Evolutionary conservation across 495 filamentous ascomycete genomes (phyloP), one percentile per base, ranked within the genome.

Genomic region (Lentithecium fluviatile): DNA sequence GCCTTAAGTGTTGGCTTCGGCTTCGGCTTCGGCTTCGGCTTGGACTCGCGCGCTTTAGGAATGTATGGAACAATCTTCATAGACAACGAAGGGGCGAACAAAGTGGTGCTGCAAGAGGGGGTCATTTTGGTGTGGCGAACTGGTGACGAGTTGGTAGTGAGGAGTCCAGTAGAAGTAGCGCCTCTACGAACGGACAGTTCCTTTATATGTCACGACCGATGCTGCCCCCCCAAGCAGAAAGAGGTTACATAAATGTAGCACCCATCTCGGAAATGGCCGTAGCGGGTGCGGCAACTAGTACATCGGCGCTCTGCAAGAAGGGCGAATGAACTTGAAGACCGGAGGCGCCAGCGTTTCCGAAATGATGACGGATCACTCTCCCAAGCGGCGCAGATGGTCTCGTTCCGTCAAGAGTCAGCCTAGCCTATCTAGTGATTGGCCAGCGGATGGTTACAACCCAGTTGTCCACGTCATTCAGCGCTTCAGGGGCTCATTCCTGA

Each of bases 31-130:
- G n/a, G n/a, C n/a, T n/a, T n/a, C n/a, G n/a, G n/a, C n/a, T n/a
- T n/a, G n/a, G 15, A 24, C 45, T 13, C 15, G n/a, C n/a, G 20
- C 38, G 36, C 52, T 43, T n/a, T 20, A 55, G 52, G 21, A 55
- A 55, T 34, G 23, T 55, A 55, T 55, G 37, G 52, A 55, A 55
- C 38, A 24, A 55, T 43, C 45, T 55, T 55, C 17, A 45, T 42
- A 55, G 37, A 24, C 25, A 45, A 23, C 23, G 37, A 45, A 55
- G 52, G 37, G 52, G 52, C 52, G 42, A 55, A 21, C 45, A 45
- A 55, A 55, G 52, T 42, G 52, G 37, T 45, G 37, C 34, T 55
- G 37, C 37, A 55, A 55, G 52, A 55, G 52, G 23, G 45, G 52
- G 21, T 37, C 37, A 55, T 55, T 55, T 55, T 26, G 19, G 52